phyloP scores from a whole-genome alignment of 2,329 filamentous ascomycete genomes.

The Neopestalotiopsis rosae region DNA sequence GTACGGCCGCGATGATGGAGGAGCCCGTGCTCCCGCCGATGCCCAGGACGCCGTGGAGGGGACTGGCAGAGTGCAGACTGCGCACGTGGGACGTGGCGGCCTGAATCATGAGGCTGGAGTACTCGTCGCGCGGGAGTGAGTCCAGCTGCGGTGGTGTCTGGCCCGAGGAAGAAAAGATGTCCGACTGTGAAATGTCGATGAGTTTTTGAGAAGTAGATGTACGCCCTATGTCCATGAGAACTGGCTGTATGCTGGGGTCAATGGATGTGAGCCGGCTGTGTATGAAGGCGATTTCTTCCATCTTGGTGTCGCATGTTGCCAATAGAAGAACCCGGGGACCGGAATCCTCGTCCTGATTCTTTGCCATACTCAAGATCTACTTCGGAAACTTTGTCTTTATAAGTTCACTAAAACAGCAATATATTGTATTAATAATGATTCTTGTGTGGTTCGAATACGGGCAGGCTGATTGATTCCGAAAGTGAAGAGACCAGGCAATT shows the following conservation, averaged over 20 bases:
- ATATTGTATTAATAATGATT: no score
- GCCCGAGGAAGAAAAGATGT: neutral
- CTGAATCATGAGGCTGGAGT: constrained; percentile 11
- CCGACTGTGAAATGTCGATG: constrained; percentile 1
- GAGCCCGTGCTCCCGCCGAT: constrained; percentile 70
- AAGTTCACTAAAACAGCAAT: neutral
- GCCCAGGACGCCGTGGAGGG: constrained; percentile 55
- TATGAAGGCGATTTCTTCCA: constrained; percentile 62
- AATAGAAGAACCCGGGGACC: constrained; percentile 34
- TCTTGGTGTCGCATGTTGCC: constrained; percentile 70
- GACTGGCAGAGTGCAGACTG: neutral
- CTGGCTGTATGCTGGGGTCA: constrained; percentile 23
- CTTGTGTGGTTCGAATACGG: no score
- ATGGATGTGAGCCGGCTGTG: constrained; percentile 47
- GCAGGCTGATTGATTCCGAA: no score
- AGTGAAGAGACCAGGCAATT: no score
- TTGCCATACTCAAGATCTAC: neutral
- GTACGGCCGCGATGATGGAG: constrained; percentile 62
- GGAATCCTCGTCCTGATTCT: neutral
- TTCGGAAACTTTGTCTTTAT: neutral
- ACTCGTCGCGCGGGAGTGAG: constrained; percentile 10
- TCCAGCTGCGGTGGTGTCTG: neutral
- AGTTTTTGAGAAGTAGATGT: neutral
- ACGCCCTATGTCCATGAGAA: constrained; percentile 33
- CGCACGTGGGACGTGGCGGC: constrained; percentile 33